Percentiles rank a stretch among this genome's conserved stretches.
These are phyloP conservation scores for Sinapis alba DNA, from an alignment of 441 rosid species.

Conservation along the genomic window DNA sequence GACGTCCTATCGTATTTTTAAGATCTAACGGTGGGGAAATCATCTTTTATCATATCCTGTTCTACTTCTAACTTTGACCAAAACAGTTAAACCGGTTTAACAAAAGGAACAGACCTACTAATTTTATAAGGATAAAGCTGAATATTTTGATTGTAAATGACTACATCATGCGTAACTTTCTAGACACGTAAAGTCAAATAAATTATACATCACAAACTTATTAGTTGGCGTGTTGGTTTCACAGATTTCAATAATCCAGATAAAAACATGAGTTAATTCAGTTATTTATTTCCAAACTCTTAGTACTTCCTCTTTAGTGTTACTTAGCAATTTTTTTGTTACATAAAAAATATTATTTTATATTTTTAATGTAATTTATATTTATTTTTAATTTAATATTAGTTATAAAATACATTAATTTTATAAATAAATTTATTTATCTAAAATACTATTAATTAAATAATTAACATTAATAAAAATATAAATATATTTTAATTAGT, in stretches of 20 bases:
- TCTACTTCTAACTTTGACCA: neutral
- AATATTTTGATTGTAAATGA: slow-evolving; percentile 17
- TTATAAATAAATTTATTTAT: no score
- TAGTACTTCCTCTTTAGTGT: no score
- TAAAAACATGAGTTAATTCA: neutral
- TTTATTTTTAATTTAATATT: no score
- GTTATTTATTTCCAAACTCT: neutral
- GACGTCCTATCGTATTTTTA: neutral
- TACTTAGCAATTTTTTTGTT: no score
- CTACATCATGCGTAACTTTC: slow-evolving; percentile 25
- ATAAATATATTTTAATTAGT: no score
- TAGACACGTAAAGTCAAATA: slow-evolving; percentile 33
- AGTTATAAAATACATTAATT: no score
- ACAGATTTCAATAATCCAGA: neutral
- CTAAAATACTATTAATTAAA: no score
- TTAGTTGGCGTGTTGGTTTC: neutral
- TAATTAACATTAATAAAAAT: no score
- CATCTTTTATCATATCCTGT: neutral
- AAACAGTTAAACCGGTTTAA: neutral
- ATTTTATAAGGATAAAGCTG: neutral
- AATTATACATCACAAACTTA: slow-evolving; percentile 4
- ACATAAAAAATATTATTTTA: no score
- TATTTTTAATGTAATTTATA: no score
- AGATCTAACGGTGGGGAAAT: neutral
- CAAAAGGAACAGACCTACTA: neutral